These are phyloP conservation scores for Aquanectria penicillioides DNA, from an alignment of 2,329 filamentous ascomycete genomes.

Conservation along the genomic window DNA sequence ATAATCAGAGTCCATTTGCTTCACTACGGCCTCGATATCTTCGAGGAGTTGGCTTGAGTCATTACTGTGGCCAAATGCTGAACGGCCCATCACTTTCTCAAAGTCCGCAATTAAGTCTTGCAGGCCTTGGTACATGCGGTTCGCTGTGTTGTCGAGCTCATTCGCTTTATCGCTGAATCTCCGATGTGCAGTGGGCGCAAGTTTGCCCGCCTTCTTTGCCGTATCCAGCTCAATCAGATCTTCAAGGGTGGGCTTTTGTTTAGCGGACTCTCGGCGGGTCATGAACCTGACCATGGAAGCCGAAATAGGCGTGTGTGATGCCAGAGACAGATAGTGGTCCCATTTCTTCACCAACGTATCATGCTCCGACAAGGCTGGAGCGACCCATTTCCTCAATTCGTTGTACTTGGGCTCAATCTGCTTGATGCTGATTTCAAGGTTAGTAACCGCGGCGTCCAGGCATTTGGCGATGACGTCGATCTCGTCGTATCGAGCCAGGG, in stretches of 20 bases:
- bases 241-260: constrained; percentile 69
- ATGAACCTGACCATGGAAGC: constrained; percentile 74
- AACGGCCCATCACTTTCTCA: constrained; percentile 65
- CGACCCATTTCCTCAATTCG: constrained; percentile 77
- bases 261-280: constrained; percentile 58
- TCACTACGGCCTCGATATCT: constrained; percentile 86
- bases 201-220: constrained; percentile 75
- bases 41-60: constrained; percentile 77
- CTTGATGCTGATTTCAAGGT: constrained; percentile 80
- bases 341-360: constrained; percentile 70
- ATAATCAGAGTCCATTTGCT: constrained; percentile 88
- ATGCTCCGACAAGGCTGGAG: constrained; percentile 74
- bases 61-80: constrained; percentile 64
- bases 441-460: constrained; percentile 85
- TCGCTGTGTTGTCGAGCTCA: constrained; percentile 69
- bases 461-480: constrained; percentile 82
- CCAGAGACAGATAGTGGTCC: constrained; percentile 74
- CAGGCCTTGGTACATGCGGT: constrained; percentile 69
- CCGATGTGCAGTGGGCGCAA: constrained; percentile 67
- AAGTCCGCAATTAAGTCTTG: constrained; percentile 71
- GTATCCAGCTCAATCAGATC: constrained; percentile 81
- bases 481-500: constrained; percentile 75
- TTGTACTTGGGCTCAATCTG: constrained; percentile 76
- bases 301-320: constrained; percentile 72
- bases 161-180: constrained; percentile 69